Evolutionary conservation across 139 green algal genomes (phyloP).

Genomic region (Micractinium sp.): DNA sequence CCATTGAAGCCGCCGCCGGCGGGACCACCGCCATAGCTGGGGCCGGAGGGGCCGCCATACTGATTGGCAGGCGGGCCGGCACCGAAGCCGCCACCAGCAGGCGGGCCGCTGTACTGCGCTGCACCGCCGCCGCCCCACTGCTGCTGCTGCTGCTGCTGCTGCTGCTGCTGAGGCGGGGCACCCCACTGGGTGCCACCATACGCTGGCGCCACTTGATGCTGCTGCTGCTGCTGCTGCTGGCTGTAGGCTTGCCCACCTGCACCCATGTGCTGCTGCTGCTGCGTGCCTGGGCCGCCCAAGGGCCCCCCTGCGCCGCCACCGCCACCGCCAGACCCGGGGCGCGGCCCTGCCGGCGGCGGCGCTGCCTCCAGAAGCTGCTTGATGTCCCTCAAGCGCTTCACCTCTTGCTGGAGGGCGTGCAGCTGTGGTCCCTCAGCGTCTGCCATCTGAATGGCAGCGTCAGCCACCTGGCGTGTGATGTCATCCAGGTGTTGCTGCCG

Average conservation of each 20-base stretch:
- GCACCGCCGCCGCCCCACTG: not conserved
- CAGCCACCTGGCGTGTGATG: constrained; percentile 21
- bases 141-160: constrained; percentile 31
- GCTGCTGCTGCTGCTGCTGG: not conserved
- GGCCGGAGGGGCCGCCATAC: not conserved
- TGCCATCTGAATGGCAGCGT: constrained; percentile 13
- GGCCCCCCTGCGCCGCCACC: not conserved
- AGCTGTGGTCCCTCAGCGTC: constrained; percentile 20
- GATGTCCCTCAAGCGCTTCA: constrained; percentile 24
- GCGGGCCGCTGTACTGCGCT: not conserved
- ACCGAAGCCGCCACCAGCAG: not conserved
- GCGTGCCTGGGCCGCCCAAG: not conserved
- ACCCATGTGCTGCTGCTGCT: not conserved
- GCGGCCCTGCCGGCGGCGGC: not conserved
- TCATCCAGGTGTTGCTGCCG: constrained; percentile 41
- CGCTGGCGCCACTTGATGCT: no score
- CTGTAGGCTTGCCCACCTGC: not conserved
- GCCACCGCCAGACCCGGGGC: not conserved
- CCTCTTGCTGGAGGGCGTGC: constrained; percentile 6
- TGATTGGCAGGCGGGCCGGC: not conserved
- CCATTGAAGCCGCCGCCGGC: not conserved
- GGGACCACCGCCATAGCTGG: not conserved
- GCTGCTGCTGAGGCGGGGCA: not conserved
- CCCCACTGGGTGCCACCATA: not conserved
- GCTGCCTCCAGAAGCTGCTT: constrained; percentile 33